These are phyloP conservation scores for Fraxinus greggii DNA, from an alignment of 305 asterid genomes.

Conservation along the genomic window DNA sequence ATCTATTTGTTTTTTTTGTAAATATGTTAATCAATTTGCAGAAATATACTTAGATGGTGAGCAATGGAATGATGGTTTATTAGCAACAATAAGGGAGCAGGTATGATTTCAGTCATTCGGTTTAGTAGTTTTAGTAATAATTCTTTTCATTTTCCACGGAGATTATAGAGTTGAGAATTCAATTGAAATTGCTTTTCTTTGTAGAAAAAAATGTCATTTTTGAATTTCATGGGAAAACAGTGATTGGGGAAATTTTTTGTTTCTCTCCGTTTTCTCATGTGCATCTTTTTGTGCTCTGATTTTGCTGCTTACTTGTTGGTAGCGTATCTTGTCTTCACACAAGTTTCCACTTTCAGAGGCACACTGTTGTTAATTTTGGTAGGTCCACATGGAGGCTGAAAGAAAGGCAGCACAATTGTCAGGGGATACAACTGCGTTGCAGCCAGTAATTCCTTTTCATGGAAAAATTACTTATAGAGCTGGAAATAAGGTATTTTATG, in stretches of 20 bases:
- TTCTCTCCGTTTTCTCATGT: not conserved
- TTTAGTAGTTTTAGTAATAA: constrained; percentile 15
- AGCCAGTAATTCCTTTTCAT: constrained; percentile 42
- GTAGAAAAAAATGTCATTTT: not conserved
- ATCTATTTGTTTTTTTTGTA: constrained; percentile 23
- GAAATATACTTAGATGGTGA: constrained; percentile 87
- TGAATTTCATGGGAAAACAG: not conserved
- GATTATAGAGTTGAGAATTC: constrained; percentile 5
- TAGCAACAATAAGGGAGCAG: constrained; percentile 94
- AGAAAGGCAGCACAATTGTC: constrained; percentile 62
- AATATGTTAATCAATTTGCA: constrained; percentile 38
- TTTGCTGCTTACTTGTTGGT: constrained; percentile 14
- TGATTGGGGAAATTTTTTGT: not conserved
- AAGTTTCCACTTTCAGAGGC: not conserved
- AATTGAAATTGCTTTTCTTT: not conserved
- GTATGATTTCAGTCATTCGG: constrained; percentile 37
- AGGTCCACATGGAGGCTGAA: constrained; percentile 98
- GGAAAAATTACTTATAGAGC: constrained; percentile 82
- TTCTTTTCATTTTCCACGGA: constrained; percentile 14
- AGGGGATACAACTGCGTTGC: constrained; percentile 43
- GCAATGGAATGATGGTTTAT: constrained; percentile 97
- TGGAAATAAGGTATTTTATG: constrained; percentile 72
- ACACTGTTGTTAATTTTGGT: constrained; percentile 26
- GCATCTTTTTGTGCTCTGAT: not conserved
- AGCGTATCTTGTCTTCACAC: not conserved